A percentile compares a stretch with the other conserved stretches of the same genome.
phyloP scores from a whole-genome alignment of 805 yeast species.

The Monosporozyma siamensis region DNA sequence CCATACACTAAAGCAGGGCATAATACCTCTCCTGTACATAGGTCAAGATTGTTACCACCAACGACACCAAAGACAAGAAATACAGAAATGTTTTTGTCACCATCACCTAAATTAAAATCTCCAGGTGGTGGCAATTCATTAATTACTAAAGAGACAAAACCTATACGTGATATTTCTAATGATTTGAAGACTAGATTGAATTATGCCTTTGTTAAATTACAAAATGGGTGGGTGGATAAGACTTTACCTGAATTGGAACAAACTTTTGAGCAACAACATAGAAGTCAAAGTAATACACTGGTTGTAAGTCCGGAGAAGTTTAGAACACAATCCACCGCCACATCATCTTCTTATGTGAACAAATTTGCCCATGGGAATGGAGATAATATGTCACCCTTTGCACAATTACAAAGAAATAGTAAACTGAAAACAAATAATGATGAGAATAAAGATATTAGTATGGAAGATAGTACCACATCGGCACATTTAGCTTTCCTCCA shows the following conservation, averaged over 20 bases:
- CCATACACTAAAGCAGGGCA: slow-evolving; percentile 4
- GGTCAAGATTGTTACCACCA: slow-evolving; percentile 19
- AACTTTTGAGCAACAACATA: slow-evolving; percentile 9
- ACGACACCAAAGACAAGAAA: slow-evolving; percentile 28
- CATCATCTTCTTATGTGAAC: slow-evolving; percentile 7
- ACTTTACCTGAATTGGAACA: slow-evolving; percentile 22
- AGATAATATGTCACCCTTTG: slow-evolving; percentile 8
- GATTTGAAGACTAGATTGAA: slow-evolving; percentile 34
- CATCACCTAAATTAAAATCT: slow-evolving; percentile 26
- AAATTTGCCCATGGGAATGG: slow-evolving; percentile 10
- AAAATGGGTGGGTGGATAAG: slow-evolving; percentile 28
- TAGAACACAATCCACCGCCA: background rate
- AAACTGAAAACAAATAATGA: background rate
- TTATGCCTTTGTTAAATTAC: slow-evolving; percentile 35
- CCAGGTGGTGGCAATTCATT: slow-evolving; percentile 12
- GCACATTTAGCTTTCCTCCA: slow-evolving; percentile 35
- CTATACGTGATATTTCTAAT: slow-evolving; percentile 34
- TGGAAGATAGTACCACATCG: slow-evolving; percentile 24
- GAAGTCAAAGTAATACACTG: background rate
- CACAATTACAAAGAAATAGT: background rate
- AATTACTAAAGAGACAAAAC: slow-evolving; percentile 17
- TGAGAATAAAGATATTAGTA: slow-evolving; percentile 6
- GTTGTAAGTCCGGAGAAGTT: background rate
- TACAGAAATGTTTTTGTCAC: slow-evolving; percentile 26
- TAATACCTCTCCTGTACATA: background rate